Evolutionary conservation across 169 alveolate genomes (phyloP), one percentile per base, ranked within the genome.

Genomic region (Plasmodium vivax): DNA sequence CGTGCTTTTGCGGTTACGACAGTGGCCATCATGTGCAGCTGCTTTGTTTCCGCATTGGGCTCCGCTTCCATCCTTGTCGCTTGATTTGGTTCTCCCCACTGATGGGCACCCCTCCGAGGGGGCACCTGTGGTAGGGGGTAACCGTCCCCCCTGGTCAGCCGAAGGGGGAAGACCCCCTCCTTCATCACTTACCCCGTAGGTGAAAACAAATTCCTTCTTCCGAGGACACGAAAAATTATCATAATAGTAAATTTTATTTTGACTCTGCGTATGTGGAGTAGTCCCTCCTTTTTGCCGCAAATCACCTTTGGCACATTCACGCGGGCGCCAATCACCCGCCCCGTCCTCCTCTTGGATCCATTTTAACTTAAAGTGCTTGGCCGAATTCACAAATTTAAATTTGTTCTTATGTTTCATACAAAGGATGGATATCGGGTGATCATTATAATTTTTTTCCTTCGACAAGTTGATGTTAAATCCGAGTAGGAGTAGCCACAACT

Each of bases 401-500:
- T 80, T 74, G 7, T 81, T 79, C n/a, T 71, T 90, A 51, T 90
- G 56, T 45, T 90, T 90, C 74, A 68, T 90, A 79, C 94, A 90
- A 10, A 90, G 73, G 38, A 80, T 90, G 2, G 82, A 80, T 81
- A 90, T 90, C 9, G 94, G 94, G 54, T 90, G 91, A 16, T 90
- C 94, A 80, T 90, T 90, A 47, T 90, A 90, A 62, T 90, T 82
- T 80, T 81, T 82, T 45, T 90, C 91, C 32, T 90, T 90, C 23
- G 92, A 90, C 56, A 90, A 43, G 41, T 90, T 90, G 12, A 82
- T 90, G 77, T 90, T 90, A 90, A 90, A 90, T 38, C 94, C 94
- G 30, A 90, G 75, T 45, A 90, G 56, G 34, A 90, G 45, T 41
- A 90, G 83, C 94, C 94, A 90, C 16, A 90, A 34, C 38, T 90